phyloP scores from a whole-genome alignment of 352 stramenopile species.

The Labyrinthula sp. region DNA sequence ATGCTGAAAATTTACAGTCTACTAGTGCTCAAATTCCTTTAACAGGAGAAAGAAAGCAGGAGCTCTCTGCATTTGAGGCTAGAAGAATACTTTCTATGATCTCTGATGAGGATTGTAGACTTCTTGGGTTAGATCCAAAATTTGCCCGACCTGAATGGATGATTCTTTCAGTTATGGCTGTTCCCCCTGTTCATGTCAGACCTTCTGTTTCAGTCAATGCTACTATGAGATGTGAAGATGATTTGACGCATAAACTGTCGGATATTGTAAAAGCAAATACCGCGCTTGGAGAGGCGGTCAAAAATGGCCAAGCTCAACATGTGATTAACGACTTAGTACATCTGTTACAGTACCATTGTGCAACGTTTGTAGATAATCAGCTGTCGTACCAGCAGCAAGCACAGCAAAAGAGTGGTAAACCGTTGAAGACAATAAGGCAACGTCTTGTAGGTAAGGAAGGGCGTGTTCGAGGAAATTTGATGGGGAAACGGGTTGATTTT shows the following conservation, averaged over 20 bases:
- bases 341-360: constrained; percentile 59
- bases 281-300: constrained; percentile 71
- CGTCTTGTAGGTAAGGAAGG: constrained; percentile 82
- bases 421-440: constrained; percentile 88
- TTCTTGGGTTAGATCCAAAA: constrained; percentile 71
- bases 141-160: constrained; percentile 83
- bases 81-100: constrained; percentile 93
- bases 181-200: constrained; percentile 88
- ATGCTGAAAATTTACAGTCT: constrained; percentile 69
- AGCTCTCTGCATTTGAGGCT: constrained; percentile 71
- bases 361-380: constrained; percentile 92
- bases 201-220: constrained; percentile 80
- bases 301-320: constrained; percentile 75
- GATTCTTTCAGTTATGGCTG: constrained; percentile 88
- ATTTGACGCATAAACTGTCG: constrained; percentile 88
- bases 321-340: constrained; percentile 54
- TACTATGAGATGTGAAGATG: constrained; percentile 72
- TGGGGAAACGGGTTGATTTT: constrained; percentile 99
- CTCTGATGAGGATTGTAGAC: constrained; percentile 76
- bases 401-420: constrained; percentile 81
- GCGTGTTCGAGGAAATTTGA: constrained; percentile 93
- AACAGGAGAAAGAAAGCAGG: constrained; percentile 84
- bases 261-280: constrained; percentile 96
- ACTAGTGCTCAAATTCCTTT: constrained; percentile 75
- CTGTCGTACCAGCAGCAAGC: constrained; percentile 76